Conservation (phyloP, 306 rosid species). For the Pyrus betulifolia region DNA sequence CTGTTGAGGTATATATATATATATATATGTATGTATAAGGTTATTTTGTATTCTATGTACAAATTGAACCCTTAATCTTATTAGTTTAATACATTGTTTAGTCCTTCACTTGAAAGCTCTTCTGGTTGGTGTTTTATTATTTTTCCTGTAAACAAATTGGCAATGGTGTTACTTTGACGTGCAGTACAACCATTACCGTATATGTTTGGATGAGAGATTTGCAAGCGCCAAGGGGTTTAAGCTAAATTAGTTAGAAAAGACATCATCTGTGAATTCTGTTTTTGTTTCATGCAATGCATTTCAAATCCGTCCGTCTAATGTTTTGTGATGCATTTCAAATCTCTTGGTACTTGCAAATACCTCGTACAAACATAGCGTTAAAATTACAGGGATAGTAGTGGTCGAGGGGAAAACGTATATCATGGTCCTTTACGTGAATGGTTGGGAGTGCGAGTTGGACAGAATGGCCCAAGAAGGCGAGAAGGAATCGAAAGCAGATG, state of each 20-base stretch:
- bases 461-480: slow-evolving; percentile 30
- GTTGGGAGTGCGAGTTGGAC: slow-evolving; percentile 4
- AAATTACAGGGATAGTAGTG: background rate
- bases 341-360: background rate
- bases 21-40: slow-evolving; percentile 10
- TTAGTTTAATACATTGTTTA: slow-evolving; percentile 24
- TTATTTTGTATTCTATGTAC: slow-evolving; percentile 39
- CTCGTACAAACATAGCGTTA: background rate
- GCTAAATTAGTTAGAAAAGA: too few relatives aligned
- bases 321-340: background rate
- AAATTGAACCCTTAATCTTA: slow-evolving; percentile 35
- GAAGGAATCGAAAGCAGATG: slow-evolving; percentile 27
- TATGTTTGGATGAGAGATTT: background rate
- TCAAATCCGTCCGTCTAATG: background rate
- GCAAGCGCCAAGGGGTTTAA: background rate
- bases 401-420: too few relatives aligned
- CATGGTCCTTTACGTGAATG: too few relatives aligned
- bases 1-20: slow-evolving; percentile 46
- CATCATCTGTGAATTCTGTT: too few relatives aligned
- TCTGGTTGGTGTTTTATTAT: background rate
- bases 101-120: background rate
- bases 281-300: too few relatives aligned
- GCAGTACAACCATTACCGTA: background rate
- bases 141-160: background rate
- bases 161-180: background rate